These are phyloP conservation scores for Jasminum sambac DNA, from an alignment of 257 asterid genomes.

Conservation along the genomic window DNA sequence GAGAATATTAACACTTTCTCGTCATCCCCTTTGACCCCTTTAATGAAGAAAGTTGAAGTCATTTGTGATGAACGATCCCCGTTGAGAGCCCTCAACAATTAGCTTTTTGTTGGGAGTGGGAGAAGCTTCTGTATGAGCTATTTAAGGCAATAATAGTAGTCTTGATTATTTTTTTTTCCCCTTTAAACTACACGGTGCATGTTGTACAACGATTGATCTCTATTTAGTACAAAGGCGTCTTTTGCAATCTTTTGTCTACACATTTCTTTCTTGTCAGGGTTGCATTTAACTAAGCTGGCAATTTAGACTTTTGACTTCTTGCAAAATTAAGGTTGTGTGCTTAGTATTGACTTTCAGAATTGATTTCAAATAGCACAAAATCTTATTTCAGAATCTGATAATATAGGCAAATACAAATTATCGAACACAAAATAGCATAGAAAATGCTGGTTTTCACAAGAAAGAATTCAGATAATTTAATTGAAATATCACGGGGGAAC, in stretches of 20 bases:
- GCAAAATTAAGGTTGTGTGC: too few relatives aligned
- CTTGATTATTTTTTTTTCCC: background rate
- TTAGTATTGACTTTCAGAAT: too few relatives aligned
- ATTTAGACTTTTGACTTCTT: too few relatives aligned
- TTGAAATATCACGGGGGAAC: too few relatives aligned
- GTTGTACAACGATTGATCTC: background rate
- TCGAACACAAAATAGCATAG: too few relatives aligned
- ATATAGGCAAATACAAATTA: too few relatives aligned
- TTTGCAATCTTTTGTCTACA: background rate
- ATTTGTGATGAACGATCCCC: slow-evolving; percentile 60
- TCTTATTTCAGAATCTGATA: too few relatives aligned
- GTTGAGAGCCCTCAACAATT: slow-evolving; percentile 62
- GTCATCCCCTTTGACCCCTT: too few relatives aligned
- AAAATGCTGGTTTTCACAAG: too few relatives aligned
- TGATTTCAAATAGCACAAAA: too few relatives aligned
- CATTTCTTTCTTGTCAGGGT: background rate
- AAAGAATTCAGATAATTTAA: too few relatives aligned
- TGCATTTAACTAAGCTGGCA: too few relatives aligned
- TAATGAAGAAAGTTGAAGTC: slow-evolving; percentile 54
- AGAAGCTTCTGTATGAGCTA: background rate
- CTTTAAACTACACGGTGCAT: background rate
- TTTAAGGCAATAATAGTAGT: background rate
- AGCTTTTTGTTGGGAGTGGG: slow-evolving; percentile 9
- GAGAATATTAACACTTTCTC: slow-evolving; percentile 49
- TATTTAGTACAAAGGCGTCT: background rate